A percentile compares a stretch with the other conserved stretches of the same genome.
These are phyloP conservation scores for Otatea glauca DNA, from an alignment of 176 grass and related monocot genomes.

Conservation along the genomic window DNA sequence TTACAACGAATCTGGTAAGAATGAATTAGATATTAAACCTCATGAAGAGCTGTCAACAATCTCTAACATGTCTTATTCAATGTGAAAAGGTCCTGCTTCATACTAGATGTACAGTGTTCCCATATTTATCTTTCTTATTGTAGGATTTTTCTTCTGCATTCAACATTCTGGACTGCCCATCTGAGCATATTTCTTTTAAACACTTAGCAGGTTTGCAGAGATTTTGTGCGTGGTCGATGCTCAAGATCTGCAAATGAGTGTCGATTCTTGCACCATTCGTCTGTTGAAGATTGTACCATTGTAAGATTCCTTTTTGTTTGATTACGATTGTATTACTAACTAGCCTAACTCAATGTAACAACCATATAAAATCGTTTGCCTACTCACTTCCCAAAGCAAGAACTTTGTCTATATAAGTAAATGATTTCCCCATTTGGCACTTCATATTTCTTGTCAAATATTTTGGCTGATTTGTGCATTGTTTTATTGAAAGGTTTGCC, in stretches of 20 bases:
- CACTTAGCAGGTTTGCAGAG: constrained; percentile 54
- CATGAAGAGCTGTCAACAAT: no score
- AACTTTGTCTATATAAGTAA: neutral
- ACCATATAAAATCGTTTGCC: neutral
- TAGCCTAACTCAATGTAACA: neutral
- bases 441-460: neutral
- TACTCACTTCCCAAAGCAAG: constrained; percentile 8
- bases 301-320: constrained; percentile 34
- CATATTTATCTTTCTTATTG: constrained; percentile 5
- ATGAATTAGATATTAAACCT: neutral
- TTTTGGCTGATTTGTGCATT: constrained; percentile 8
- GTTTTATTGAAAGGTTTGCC: constrained; percentile 58
- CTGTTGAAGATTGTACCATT: constrained; percentile 52
- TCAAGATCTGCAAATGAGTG: constrained; percentile 71
- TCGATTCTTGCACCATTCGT: constrained; percentile 63
- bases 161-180: constrained; percentile 14
- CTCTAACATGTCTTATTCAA: neutral
- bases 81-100: constrained; percentile 12
- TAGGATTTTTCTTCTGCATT: constrained; percentile 3
- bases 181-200: constrained; percentile 30
- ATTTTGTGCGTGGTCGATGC: constrained; percentile 62
- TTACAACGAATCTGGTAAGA: no score
- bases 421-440: neutral
- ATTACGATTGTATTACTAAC: constrained; percentile 1
- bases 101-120: neutral